These are phyloP conservation scores for Scheffersomyces cryptocercus DNA, from an alignment of 1,139 yeast species.

Conservation along the genomic window DNA sequence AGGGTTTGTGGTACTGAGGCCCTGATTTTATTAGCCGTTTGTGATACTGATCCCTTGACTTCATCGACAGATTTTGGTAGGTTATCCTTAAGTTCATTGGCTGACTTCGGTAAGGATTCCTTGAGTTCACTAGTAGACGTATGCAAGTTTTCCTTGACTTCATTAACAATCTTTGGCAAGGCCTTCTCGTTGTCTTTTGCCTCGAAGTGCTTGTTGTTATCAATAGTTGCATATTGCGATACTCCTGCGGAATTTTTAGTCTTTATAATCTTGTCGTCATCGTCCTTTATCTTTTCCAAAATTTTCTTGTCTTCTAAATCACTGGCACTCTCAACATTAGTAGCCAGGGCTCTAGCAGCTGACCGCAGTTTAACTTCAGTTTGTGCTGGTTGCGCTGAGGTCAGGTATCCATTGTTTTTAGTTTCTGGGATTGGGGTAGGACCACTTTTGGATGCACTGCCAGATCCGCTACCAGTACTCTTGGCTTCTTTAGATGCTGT, in stretches of 20 bases:
- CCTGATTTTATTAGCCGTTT: slow-evolving; percentile 1
- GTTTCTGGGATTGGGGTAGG: slow-evolving; percentile 9
- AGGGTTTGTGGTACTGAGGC: background rate
- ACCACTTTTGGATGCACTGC: background rate
- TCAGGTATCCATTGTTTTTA: slow-evolving; percentile 10
- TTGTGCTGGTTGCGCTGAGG: slow-evolving; percentile 16
- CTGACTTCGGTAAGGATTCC: background rate
- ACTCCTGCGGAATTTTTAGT: slow-evolving; percentile 22
- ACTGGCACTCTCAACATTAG: background rate
- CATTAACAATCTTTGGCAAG: no score
- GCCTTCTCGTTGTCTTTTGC: background rate
- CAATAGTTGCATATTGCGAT: slow-evolving; percentile 35
- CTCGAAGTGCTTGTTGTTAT: slow-evolving; percentile 30
- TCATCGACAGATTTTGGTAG: background rate
- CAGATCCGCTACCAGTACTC: background rate
- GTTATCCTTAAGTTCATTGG: slow-evolving; percentile 1
- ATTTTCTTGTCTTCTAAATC: slow-evolving; percentile 4
- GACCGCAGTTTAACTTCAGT: slow-evolving; percentile 7
- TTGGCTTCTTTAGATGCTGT: background rate
- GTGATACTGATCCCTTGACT: background rate
- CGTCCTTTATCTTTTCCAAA: slow-evolving; percentile 28
- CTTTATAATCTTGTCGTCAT: slow-evolving; percentile 30
- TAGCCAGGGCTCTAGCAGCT: slow-evolving; percentile 1
- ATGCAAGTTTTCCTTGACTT: no score
- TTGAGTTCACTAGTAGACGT: no score